phyloP scores from a whole-genome alignment of 2,329 filamentous ascomycete genomes.

The Rhinocladiella mackenziei region DNA sequence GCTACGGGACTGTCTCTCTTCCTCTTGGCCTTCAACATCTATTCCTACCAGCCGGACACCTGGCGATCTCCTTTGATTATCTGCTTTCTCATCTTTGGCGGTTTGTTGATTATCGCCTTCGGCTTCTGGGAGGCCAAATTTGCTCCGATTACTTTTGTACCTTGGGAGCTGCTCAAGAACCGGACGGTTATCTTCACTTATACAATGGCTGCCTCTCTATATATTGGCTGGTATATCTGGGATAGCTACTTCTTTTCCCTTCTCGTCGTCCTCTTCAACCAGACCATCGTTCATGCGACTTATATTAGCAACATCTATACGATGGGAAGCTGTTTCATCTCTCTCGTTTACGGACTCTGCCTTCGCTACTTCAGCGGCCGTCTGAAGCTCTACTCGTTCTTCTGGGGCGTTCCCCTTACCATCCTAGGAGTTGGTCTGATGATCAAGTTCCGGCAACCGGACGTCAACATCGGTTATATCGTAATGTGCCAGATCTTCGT shows the following conservation, averaged over 20 bases:
- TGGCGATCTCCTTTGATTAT: conserved; percentile 48
- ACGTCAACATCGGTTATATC: conserved; percentile 47
- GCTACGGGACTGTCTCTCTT: conserved; percentile 58
- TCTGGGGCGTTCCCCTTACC: conserved; percentile 47
- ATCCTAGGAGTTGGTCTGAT: conserved; percentile 50
- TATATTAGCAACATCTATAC: conserved; percentile 48
- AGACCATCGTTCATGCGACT: conserved; percentile 40
- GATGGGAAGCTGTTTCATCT: conserved; percentile 48
- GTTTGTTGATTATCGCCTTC: conserved; percentile 51
- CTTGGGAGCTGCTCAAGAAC: conserved; percentile 46
- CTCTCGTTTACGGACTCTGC: conserved; percentile 43
- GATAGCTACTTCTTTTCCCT: conserved; percentile 51
- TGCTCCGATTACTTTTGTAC: conserved; percentile 51
- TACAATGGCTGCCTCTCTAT: conserved; percentile 45
- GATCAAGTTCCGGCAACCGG: conserved; percentile 50
- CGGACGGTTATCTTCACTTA: conserved; percentile 50
- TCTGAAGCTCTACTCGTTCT: conserved; percentile 50
- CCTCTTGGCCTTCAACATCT: conserved; percentile 60
- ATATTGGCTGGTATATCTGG: conserved; percentile 50
- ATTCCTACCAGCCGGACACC: conserved; percentile 35
- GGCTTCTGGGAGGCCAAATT: conserved; percentile 51
- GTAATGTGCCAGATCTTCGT: conserved; percentile 53
- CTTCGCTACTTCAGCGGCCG: conserved; percentile 45
- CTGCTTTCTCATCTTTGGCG: conserved; percentile 51
- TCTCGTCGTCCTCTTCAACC: conserved; percentile 50